Base-by-base conservation (phyloP, 192 early-diverging fungal genomes). In the Podila minutissima region DNA sequence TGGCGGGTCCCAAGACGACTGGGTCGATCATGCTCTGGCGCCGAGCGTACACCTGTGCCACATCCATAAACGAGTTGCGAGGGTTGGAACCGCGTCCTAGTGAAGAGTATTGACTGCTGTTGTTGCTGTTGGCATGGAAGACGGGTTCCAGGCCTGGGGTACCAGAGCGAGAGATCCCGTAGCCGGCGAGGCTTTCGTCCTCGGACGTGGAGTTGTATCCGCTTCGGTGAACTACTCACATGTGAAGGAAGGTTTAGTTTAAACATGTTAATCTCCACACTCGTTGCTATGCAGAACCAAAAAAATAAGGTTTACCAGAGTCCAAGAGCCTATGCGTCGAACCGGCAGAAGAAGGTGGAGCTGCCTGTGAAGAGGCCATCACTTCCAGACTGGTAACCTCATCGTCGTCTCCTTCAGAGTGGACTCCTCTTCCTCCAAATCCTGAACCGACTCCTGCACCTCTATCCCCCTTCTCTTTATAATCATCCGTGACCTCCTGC, bases 21-120 rank as follows among this genome's bases (percentile, higher is more conserved):
- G 64, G 32, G 19, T 46, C 46, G 6, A 50, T 24, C 15, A 49
- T 11, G 50, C 76, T 72, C 59, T 79, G 76, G 1, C 53, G 59
- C 8, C 57, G 50, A 2, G 59, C 49, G 12, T 79, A 79, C 5
- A 17, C 60, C 15, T 72, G 59, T 2, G 76, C 66, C 26, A 79
- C 76, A 50, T 68, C 69, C 1, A 64, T 68, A 31, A 68, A 62
- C 2, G 69, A 68, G n/a, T 63, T 72, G 2, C 76, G 29, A n/a
- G 46, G 24, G 48, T 68, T 64, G 7, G 0, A 7, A 19, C 57
- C 20, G 33, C 53, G 59, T 5, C 53, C 53, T 4, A 55, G 53
- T 5, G 53, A 55, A 10, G 53, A 8, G 24, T 24, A 55, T 9
- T 2, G 53, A 55, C 2, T 32, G 15, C 22, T 55, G 51, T 13